Conservation (phyloP, 2,329 filamentous ascomycete species). For the Pseudopyrenochaeta lycopersici region DNA sequence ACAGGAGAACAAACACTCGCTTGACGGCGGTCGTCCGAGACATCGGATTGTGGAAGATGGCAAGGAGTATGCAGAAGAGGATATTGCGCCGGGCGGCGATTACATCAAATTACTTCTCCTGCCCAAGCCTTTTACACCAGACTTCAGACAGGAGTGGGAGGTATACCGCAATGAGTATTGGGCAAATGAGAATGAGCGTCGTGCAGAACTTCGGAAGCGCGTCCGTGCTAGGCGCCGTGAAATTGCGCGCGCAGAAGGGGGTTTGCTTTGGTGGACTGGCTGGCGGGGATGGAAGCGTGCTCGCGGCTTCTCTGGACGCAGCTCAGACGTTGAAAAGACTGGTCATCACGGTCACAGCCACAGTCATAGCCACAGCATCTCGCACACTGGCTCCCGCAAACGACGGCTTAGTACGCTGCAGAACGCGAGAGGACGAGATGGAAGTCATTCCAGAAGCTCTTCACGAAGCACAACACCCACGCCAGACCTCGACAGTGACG, state of each 20-base stretch:
- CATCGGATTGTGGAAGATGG: conserved; percentile 65
- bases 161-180: conserved; percentile 93
- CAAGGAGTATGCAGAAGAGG: conserved; percentile 77
- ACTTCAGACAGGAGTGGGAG: conserved; percentile 97
- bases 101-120: conserved; percentile 89
- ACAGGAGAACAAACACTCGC: conserved; percentile 41
- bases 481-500: conserved; percentile 42
- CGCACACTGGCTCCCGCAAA: conserved; percentile 30
- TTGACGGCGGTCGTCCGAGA: conserved; percentile 33
- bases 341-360: conserved; percentile 21
- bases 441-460: conserved; percentile 42
- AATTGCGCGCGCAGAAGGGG: conserved; percentile 72
- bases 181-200: conserved; percentile 94
- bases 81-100: conserved; percentile 88
- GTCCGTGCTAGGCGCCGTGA: conserved; percentile 74
- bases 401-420: conserved; percentile 39
- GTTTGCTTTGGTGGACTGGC: conserved; percentile 88
- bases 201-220: conserved; percentile 75
- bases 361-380: conserved; percentile 18
- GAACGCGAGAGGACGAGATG: conserved; percentile 29
- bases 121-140: conserved; percentile 93
- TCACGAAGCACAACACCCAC: conserved; percentile 44
- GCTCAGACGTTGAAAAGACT: conserved; percentile 42
- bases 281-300: conserved; percentile 65
- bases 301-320: conserved; percentile 33